Evolutionary conservation across 257 asterid species (phyloP), one percentile per base, ranked within the genome.

Genomic region (Thymus quinquecostatus): DNA sequence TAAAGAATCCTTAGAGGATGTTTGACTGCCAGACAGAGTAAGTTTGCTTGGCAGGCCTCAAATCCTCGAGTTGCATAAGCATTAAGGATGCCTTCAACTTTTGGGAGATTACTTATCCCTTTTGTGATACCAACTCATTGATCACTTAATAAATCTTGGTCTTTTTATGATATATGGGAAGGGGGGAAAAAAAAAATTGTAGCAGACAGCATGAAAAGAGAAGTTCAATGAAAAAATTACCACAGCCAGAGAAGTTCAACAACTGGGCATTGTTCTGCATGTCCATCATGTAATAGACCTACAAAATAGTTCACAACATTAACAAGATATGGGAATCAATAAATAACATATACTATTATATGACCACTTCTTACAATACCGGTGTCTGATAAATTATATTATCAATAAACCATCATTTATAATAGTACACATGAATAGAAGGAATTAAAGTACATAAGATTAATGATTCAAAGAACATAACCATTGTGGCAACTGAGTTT

Each of bases 161-260:
- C 29, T 28, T 10, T 27, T 14, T 36, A 49, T 45, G 12, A 58
- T 32, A 32, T 29, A 38, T 45, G 60, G 21, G 21, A 21, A 21
- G 21, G 21, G 21, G 34, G 36, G 60, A 69, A 68, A 54, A 45
- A n/a, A 65, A 29, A 51, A 54, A 11, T 10, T 32, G 33, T 38
- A n/a, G 27, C 9, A 61, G 48, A 29, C 48, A 14, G 50, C 4
- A 43, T 21, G 60, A 30, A 66, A 43, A 55, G 21, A 58, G 44
- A 70, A 47, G 73, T 56, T 60, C 55, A 78, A 70, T 28, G 78
- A 60, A 77, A 59, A 72, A 74, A 64, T 86, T 89, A 94, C 99
- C 99, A 68, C 99, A 94, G 63, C 99, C 99, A n/a, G 99, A 84
- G 89, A 74, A 91, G 82, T 94, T 89, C 84, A 91, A 70, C 81